These are phyloP conservation scores for Fusarium brachygibbosum DNA, from an alignment of 2,329 filamentous ascomycete genomes.

Conservation along the genomic window DNA sequence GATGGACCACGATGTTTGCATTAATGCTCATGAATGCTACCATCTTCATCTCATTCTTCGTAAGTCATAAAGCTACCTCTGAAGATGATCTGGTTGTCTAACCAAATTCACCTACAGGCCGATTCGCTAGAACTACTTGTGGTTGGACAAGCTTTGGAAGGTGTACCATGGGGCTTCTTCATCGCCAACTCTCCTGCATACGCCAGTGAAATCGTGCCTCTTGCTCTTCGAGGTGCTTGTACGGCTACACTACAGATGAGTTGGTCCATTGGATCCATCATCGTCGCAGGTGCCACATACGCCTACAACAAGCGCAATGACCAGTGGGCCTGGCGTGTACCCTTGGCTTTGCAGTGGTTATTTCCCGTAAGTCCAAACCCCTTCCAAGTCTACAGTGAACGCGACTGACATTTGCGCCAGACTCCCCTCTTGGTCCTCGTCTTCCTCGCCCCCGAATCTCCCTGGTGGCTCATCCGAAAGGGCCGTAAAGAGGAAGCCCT, in stretches of 20 bases:
- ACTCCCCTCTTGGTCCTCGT: conserved; percentile 67
- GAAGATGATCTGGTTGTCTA: accelerated
- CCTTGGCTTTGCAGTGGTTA: conserved; percentile 70
- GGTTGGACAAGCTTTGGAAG: conserved; percentile 68
- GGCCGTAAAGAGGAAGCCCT: conserved; percentile 59
- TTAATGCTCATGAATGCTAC: conserved; percentile 57
- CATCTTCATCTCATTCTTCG: conserved; percentile 68
- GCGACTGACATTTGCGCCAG: background rate
- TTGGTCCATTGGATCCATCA: conserved; percentile 72
- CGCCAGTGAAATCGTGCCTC: conserved; percentile 70
- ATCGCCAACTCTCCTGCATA: conserved; percentile 73
- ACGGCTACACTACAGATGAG: conserved; percentile 74
- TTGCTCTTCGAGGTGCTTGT: conserved; percentile 66
- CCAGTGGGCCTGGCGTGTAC: conserved; percentile 54
- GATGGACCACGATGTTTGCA: conserved; percentile 54
- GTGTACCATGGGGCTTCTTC: conserved; percentile 73
- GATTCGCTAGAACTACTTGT: conserved; percentile 59
- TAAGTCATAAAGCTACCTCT: background rate
- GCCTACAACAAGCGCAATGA: conserved; percentile 57
- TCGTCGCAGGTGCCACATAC: conserved; percentile 70
- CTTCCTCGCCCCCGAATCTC: conserved; percentile 64
- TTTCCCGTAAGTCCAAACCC: conserved; percentile 56
- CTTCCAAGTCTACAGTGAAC: accelerated
- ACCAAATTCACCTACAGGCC: conserved; percentile 3
- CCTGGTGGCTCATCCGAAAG: conserved; percentile 68